Evolutionary conservation across 2,329 filamentous ascomycete species (phyloP), one percentile per base, ranked within the genome.

Genomic region (Apiospora sp.): DNA sequence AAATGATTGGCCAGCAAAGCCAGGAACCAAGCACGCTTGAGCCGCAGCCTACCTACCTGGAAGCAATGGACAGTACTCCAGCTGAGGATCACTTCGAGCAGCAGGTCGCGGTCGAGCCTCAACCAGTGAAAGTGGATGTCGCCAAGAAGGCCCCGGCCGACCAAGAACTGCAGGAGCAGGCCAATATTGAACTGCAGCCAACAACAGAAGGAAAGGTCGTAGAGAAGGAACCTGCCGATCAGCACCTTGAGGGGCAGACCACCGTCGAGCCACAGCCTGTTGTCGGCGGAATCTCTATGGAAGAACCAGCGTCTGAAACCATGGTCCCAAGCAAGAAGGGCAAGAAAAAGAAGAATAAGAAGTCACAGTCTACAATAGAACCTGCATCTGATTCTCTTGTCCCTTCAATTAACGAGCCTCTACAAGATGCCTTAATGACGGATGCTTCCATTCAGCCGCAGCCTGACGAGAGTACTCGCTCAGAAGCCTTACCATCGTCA

Each of bases 341-440:
- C 64, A 83, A 82, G 76, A 82, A 79, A 71, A 81, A 80, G 77
- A 82, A 81, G 73, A 74, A 75, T 61, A 83, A 82, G 76, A 82
- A 78, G 71, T 30, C 71, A 7, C 72, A 75, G 67, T 24, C 70
- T 30, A 41, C 58, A 64, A 68, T 22, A 64, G 75, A 75, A 4
- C 72, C 73, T 14, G 75, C 76, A 49, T 68, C 70, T 41, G 64
- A 44, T 46, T 27, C 43, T 48, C 27, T 54, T 34, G 46, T 46
- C 51, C 6, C 44, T 51, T 19, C 46, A 51, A 13, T n/a, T 24
- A 34, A n/a, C 16, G 68, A 30, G 44, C 16, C 41, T 68, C 41
- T 64, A 41, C 30, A 41, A 41, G 30, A 22, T 41, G 19, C 19
- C 19, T 24, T 34, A 19, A 13, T 34, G 34, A n/a, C 58, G 34